These are phyloP conservation scores for Eucalyptus curtisii DNA, from an alignment of 345 rosid genomes.

Conservation along the genomic window DNA sequence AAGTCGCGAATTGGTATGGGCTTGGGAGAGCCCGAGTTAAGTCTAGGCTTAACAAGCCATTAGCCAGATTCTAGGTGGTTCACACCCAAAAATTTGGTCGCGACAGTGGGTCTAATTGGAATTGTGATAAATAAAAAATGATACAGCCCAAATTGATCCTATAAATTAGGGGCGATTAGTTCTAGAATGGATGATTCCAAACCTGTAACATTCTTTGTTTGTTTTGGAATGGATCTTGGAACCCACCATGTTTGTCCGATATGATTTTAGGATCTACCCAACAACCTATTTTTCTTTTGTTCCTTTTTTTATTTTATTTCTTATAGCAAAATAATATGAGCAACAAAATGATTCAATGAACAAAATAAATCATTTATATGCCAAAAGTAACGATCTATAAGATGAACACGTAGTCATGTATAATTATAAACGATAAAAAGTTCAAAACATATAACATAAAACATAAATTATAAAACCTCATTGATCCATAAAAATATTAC, in stretches of 20 bases:
- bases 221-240: background rate
- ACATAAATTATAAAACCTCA: background rate
- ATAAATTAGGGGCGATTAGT: rapidly evolving
- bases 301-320: no score
- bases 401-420: background rate
- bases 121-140: background rate
- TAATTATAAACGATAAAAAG: no score
- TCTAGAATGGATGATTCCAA: background rate
- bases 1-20: no score
- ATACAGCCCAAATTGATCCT: rapidly evolving
- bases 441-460: no score
- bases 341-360: background rate
- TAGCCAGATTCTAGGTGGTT: no score
- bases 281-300: background rate
- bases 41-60: no score
- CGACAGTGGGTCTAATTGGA: background rate
- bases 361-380: background rate
- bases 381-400: background rate
- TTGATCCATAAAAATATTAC: background rate
- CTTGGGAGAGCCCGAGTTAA: no score
- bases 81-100: no score
- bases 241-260: background rate
- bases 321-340: background rate
- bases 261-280: rapidly evolving
- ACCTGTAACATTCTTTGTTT: no score